Base-by-base conservation (phyloP, 148 eudicot species). In the Nepenthes gracilis region DNA sequence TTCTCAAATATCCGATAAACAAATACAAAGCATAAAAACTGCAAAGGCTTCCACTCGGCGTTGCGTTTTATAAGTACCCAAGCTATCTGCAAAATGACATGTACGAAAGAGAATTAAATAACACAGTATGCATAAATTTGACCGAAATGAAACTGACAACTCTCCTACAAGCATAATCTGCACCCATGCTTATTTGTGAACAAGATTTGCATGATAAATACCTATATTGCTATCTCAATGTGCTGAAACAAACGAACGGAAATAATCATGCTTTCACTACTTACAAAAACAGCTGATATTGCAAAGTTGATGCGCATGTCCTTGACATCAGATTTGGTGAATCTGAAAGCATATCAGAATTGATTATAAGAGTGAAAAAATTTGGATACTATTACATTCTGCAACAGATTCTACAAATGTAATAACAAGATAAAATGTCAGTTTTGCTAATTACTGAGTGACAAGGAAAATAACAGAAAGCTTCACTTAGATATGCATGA, bases 271-370 rank as follows among this genome's bases (percentile, higher is more conserved):
- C 49, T 49, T n/a, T 71, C 59, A 67, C 37, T 38, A 80, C 98
- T 92, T 85, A 92, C 98, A 80, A 92, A 92, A 36, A 75, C 96
- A 77, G 87, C 85, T 43, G 98, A 75, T 75, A 92, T 85, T 56
- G 88, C 94, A 83, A 92, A 63, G 76, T 92, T 92, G 62, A 92
- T 92, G 59, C 69, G 86, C 59, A 80, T 75, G 73, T 92, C 98
- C 62, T 84, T 84, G 67, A 61, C 70, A 55, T 82, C 87, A 36
- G 96, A 85, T 73, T 85, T 82, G 76, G 83, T 67, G 74, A 72
- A 80, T 85, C 98, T 92, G 85, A 65, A 71, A 66, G 67, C 63
- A 63, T 56, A 67, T 47, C 47, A 63, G 37, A 56, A 8, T 57
- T 43, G 55, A 64, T 34, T 54, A 50, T 43, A 38, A 11, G 56